phyloP scores from a whole-genome alignment of 23 red algal species.

The Agarophyton chilense region DNA sequence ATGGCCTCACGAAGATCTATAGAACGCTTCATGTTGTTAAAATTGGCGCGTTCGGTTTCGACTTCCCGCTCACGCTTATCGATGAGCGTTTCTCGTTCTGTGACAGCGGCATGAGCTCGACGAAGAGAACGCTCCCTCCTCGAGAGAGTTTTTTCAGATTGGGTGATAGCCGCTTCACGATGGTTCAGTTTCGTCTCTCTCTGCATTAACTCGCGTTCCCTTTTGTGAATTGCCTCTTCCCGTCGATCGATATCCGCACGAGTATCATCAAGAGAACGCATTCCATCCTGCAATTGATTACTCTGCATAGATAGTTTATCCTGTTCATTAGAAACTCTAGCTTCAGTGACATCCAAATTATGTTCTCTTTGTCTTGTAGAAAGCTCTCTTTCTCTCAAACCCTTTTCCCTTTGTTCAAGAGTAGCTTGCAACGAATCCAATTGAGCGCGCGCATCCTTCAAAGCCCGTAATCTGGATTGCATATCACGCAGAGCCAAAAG shows the following conservation, averaged over 20 bases:
- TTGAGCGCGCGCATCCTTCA: constrained; percentile 4
- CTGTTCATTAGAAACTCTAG: background rate
- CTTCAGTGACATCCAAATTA: background rate
- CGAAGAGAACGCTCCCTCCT: constrained; percentile 51
- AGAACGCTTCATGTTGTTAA: constrained; percentile 43
- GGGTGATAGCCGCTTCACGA: constrained; percentile 24
- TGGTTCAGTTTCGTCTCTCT: constrained; percentile 23
- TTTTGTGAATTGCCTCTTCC: constrained; percentile 21
- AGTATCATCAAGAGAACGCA: constrained; percentile 38
- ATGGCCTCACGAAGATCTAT: constrained; percentile 59
- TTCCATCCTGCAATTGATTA: constrained; percentile 5
- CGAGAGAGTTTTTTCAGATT: constrained; percentile 40
- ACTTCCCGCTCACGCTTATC: constrained; percentile 33
- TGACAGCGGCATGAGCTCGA: constrained; percentile 44
- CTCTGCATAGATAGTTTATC: constrained; percentile 21
- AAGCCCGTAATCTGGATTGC: background rate
- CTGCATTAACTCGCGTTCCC: constrained; percentile 22
- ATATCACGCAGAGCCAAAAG: constrained; percentile 5
- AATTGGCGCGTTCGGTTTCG: constrained; percentile 39
- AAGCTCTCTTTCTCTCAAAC: background rate
- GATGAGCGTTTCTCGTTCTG: constrained; percentile 30
- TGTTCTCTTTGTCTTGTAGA: constrained; percentile 20
- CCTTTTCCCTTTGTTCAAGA: background rate
- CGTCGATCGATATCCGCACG: constrained; percentile 28
- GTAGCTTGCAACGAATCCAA: constrained; percentile 11